Evolutionary conservation across 345 rosid species (phyloP).

Genomic region (Salix brachista): DNA sequence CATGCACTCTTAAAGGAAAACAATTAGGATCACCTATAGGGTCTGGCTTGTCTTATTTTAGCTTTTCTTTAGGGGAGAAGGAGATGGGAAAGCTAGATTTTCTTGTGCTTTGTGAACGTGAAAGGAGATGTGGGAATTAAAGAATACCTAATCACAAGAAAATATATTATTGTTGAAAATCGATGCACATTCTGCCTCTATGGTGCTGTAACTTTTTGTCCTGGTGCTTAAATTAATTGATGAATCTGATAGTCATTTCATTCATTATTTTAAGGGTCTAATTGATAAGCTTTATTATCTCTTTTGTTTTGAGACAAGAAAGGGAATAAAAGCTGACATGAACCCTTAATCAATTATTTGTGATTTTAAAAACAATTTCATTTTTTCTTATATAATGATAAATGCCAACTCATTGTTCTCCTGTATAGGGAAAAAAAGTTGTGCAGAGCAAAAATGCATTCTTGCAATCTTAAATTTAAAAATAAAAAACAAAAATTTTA

Average conservation of each 20-base stretch:
- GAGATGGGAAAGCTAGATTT: constrained; percentile 19
- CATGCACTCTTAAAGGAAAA: constrained; percentile 25
- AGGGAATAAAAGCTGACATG: not conserved
- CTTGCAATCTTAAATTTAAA: not conserved
- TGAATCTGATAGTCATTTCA: not conserved
- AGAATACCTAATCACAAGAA: not conserved
- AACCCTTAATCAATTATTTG: too few relatives aligned
- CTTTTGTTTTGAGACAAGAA: constrained; percentile 8
- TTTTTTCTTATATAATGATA: not conserved
- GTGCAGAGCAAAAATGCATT: not conserved
- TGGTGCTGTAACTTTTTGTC: constrained; percentile 21
- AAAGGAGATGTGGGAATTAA: constrained; percentile 10
- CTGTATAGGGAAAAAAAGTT: not conserved
- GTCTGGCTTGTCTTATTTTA: constrained; percentile 14
- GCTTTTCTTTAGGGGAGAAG: constrained; percentile 14
- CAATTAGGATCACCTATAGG: constrained; percentile 15
- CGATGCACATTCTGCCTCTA: not conserved
- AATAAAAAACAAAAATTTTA: not conserved
- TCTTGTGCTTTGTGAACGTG: constrained; percentile 43
- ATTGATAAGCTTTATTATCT: constrained; percentile 2
- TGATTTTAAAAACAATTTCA: not conserved
- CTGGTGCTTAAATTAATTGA: not conserved
- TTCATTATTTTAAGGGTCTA: constrained; percentile 1
- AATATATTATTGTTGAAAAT: not conserved
- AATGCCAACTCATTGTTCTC: not conserved